A percentile compares a stretch with the other conserved stretches of the same genome.
Conservation (phyloP, 1,284 basidiomycete genomes). For the Coniferiporia weirii region DNA sequence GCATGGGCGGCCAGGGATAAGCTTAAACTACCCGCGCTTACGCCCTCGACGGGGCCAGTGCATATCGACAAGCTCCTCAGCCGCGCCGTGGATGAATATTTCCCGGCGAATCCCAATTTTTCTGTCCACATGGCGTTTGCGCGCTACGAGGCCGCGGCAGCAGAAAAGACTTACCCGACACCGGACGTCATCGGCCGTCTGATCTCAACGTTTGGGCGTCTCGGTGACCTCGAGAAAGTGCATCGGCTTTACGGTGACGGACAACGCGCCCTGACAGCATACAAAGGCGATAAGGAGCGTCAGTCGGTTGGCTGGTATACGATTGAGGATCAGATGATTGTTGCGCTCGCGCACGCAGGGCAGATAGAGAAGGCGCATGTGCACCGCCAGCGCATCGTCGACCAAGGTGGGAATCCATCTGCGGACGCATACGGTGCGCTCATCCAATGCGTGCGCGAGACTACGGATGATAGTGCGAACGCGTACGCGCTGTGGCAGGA, state of each 20-base stretch:
- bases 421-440: constrained; percentile 90
- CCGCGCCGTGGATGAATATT: constrained; percentile 40
- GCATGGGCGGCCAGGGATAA: background rate
- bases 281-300: constrained; percentile 42
- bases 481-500: constrained; percentile 84
- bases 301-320: constrained; percentile 66
- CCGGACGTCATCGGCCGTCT: constrained; percentile 54
- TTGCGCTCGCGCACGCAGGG: constrained; percentile 77
- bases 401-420: constrained; percentile 72
- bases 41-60: background rate
- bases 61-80: constrained; percentile 29
- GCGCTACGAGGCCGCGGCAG: constrained; percentile 34
- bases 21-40: background rate
- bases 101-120: constrained; percentile 26
- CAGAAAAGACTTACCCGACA: constrained; percentile 44
- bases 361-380: constrained; percentile 75
- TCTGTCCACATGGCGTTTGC: constrained; percentile 31
- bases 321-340: constrained; percentile 86
- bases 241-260: constrained; percentile 65
- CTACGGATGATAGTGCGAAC: constrained; percentile 88
- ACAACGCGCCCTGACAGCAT: constrained; percentile 51
- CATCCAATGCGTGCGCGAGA: constrained; percentile 84
- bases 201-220: constrained; percentile 64
- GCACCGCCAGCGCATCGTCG: constrained; percentile 75
- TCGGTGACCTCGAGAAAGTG: constrained; percentile 56